Evolutionary conservation across 306 rosid species (phyloP), one percentile per base, ranked within the genome.

Genomic region (Dalbergia oliveri): DNA sequence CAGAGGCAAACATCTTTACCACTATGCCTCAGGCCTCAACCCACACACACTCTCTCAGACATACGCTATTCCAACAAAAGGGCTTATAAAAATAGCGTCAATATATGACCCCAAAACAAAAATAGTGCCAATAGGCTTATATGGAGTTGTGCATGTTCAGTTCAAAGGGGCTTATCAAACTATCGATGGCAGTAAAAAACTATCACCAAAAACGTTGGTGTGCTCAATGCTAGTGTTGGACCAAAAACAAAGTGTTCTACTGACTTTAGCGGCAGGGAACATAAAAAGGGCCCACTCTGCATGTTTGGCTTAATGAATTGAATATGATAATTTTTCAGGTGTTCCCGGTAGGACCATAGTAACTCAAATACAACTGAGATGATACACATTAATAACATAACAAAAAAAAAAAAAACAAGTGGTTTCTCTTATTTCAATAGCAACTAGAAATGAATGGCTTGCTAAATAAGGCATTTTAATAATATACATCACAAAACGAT

Each of bases 401-500:
- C 4, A 10, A 11, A 49, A 11, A 13, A 11, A 15, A 49, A 2
- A 49, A 49, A 49, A 12, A 1, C 56, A 50, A 14, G 6, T 11
- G 14, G 7, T 14, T 13, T 50, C 53, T 47, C 15, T 47, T 47
- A 47, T 47, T 47, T 10, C 12, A 5, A 50, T 15, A 50, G 57
- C 57, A 50, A 19, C 16, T 50, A 56, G 14, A 18, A 65, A 39
- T 14, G 44, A 12, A 78, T 8, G 41, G 15, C 9, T 44, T 19
- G 19, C 72, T 69, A 60, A 34, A 18, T 13, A 6, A 84, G 41
- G 43, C 64, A 73, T 58, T 70, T 61, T 43, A 47, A 77, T 43
- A 47, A 77, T 33, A 44, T 37, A 72, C 49, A 79, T 61, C 44
- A 66, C 63, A 49, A n/a, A 45, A 73, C 31, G 58, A 59, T 5